Conservation (phyloP, 2,329 filamentous ascomycete genomes). For the Nigrospora sphaerica region DNA sequence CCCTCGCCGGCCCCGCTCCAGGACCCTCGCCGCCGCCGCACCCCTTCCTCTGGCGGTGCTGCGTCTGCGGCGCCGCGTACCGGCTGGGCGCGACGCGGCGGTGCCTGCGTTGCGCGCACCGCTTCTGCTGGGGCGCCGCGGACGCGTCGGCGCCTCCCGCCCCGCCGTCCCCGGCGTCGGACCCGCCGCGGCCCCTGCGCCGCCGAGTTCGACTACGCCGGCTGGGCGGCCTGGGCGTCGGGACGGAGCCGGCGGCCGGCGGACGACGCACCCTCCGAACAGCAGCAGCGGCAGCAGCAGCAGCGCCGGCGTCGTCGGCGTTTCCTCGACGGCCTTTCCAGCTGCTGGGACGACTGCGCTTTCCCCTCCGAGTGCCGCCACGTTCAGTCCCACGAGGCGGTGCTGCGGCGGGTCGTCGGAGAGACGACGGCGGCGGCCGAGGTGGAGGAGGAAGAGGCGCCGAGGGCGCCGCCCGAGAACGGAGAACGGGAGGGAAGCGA, state of each 20-base stretch:
- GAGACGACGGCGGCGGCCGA: constrained; percentile 37
- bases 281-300: constrained; percentile 20
- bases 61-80: constrained; percentile 21
- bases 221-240: constrained; percentile 20
- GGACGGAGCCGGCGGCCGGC: constrained; percentile 20
- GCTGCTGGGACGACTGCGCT: constrained; percentile 18
- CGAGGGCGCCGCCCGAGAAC: background rate
- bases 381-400: constrained; percentile 21
- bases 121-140: constrained; percentile 10
- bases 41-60: constrained; percentile 29
- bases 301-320: constrained; percentile 10
- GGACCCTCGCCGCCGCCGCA: constrained; percentile 13
- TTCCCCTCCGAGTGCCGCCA: constrained; percentile 37
- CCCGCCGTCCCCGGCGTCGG: background rate
- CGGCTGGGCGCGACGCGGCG: constrained; percentile 24
- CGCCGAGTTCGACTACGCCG: constrained; percentile 20
- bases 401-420: constrained; percentile 31
- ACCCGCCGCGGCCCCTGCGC: constrained; percentile 9
- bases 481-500: background rate
- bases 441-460: constrained; percentile 21
- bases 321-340: constrained; percentile 11
- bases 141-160: constrained; percentile 3
- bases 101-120: constrained; percentile 22
- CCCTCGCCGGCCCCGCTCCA: background rate
- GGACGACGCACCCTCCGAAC: constrained; percentile 3